Evolutionary conservation across 257 asterid species (phyloP), one percentile per base, ranked within the genome.

Genomic region (Euphrasia confusa): DNA sequence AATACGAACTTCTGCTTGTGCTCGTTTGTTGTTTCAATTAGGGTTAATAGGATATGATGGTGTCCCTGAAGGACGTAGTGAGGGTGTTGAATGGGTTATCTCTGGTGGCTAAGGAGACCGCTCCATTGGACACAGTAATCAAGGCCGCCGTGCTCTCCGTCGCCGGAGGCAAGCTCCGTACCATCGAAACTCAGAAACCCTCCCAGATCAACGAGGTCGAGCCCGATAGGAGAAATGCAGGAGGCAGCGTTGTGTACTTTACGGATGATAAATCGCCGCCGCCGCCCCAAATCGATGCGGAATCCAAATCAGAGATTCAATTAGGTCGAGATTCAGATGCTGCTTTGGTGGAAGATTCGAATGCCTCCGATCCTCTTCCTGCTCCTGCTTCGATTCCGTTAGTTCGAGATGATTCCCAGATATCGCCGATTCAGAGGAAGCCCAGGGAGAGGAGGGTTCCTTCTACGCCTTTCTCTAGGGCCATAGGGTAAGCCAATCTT

Each of bases 371-470:
- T 37, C 11, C 42, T 37, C 18, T 13, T 44, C 50, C 52, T 37
- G 9, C 21, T 4, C 18, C 52, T 11, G 52, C 52, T 45, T n/a
- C 52, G 17, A 37, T 61, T 57, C 10, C n/a, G 10, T 53, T 37
- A 28, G 64, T 13, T 44, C 57, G 39, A 58, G 24, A 27, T 13
- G 65, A 39, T 68, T 47, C 78, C 26, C 60, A 24, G 48, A 28
- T 8, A 47, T 27, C 55, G 55, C 28, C 44, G 72, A 79, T 71
- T 57, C 81, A 53, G 68, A 82, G 95, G 81, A 92, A 73, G 81
- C 95, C 80, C 21, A 77, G 95, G 77, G 95, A 92, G 81, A 82
- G 95, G 84, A 83, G 84, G 79, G 98, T 92, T 61, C 98, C 98
- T 42, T 77, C 97, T 21, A 81, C 89, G 49, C 79, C 98, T 66